Percentiles rank a stretch among this genome's conserved stretches.
These are phyloP conservation scores for Fusarium decemcellulare DNA, from an alignment of 2,329 filamentous ascomycete species.

Conservation along the genomic window DNA sequence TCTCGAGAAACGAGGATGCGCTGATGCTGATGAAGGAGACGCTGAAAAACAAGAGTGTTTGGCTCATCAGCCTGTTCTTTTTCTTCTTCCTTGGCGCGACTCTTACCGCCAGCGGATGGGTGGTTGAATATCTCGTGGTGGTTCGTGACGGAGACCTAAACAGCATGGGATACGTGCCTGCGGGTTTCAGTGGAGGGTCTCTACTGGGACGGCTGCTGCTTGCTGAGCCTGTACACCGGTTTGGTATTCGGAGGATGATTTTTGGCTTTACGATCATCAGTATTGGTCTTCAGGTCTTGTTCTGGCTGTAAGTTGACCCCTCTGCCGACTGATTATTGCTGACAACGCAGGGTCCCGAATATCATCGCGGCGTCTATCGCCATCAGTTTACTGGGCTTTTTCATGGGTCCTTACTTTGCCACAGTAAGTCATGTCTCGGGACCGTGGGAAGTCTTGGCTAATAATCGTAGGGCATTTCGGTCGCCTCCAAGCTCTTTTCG, in stretches of 20 bases:
- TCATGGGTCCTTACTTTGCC: conserved; percentile 71
- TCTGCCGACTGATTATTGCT: neutral
- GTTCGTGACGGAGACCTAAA: conserved; percentile 70
- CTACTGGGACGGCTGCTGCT: conserved; percentile 70
- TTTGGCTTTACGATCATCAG: conserved; percentile 66
- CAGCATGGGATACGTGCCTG: conserved; percentile 73
- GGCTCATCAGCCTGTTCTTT: conserved; percentile 73
- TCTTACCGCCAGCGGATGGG: conserved; percentile 73
- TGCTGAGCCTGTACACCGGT: conserved; percentile 71
- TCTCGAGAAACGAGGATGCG: conserved; percentile 50
- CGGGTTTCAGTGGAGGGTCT: conserved; percentile 71
- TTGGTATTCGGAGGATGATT: conserved; percentile 71
- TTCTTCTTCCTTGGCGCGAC: conserved; percentile 73
- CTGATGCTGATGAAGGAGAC: conserved; percentile 60
- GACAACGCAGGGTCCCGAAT: conserved; percentile 53
- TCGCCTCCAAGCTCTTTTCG: conserved; percentile 66
- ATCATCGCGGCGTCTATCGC: conserved; percentile 66
- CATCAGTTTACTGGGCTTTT: conserved; percentile 69
- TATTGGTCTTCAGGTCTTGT: conserved; percentile 69
- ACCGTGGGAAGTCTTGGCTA: neutral
- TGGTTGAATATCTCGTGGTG: conserved; percentile 74
- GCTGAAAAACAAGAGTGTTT: conserved; percentile 63
- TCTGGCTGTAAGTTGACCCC: conserved; percentile 65
- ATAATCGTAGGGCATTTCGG: conserved; percentile 62
- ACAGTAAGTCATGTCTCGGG: conserved; percentile 55